phyloP scores from a whole-genome alignment of 1,284 basidiomycete species.

The Cryptococcus neoformans region DNA sequence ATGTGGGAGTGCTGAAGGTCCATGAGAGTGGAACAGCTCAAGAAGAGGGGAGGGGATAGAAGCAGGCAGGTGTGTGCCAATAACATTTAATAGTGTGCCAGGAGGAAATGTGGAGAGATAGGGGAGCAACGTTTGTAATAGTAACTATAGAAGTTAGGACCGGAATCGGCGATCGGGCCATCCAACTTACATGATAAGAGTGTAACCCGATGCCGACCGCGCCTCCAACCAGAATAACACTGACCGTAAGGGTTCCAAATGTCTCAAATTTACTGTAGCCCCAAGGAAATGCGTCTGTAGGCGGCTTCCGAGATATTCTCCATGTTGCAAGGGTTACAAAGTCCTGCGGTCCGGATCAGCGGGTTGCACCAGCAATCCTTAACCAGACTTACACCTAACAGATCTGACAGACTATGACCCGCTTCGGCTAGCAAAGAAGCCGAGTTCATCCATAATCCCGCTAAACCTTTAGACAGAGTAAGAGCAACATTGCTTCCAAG shows the following conservation, averaged over 20 bases:
- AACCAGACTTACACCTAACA: slow-evolving; percentile 31
- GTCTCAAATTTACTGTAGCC: slow-evolving; percentile 92
- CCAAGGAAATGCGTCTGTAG: slow-evolving; percentile 60
- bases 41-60: slow-evolving; percentile 48
- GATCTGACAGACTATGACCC: slow-evolving; percentile 86
- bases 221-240: slow-evolving; percentile 72
- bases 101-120: slow-evolving; percentile 49
- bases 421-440: slow-evolving; percentile 92
- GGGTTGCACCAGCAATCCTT: not conserved
- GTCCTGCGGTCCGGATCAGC: slow-evolving; percentile 53
- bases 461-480: slow-evolving; percentile 77
- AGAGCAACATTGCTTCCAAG: slow-evolving; percentile 80
- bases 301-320: slow-evolving; percentile 76
- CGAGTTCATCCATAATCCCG: slow-evolving; percentile 79
- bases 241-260: slow-evolving; percentile 79
- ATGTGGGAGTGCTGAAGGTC: slow-evolving; percentile 44
- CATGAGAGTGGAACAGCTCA: slow-evolving; percentile 49
- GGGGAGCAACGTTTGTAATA: slow-evolving; percentile 46
- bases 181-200: slow-evolving; percentile 60
- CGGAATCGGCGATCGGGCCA: not conserved
- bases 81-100: slow-evolving; percentile 30
- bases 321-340: slow-evolving; percentile 91
- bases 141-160: slow-evolving; percentile 22
- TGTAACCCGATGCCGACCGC: slow-evolving; percentile 92
- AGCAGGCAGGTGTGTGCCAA: slow-evolving; percentile 38